Percentiles rank a stretch among this genome's conserved stretches.
Evolutionary conservation across 495 filamentous ascomycete species (phyloP).

Genomic region (Letharia columbiana): DNA sequence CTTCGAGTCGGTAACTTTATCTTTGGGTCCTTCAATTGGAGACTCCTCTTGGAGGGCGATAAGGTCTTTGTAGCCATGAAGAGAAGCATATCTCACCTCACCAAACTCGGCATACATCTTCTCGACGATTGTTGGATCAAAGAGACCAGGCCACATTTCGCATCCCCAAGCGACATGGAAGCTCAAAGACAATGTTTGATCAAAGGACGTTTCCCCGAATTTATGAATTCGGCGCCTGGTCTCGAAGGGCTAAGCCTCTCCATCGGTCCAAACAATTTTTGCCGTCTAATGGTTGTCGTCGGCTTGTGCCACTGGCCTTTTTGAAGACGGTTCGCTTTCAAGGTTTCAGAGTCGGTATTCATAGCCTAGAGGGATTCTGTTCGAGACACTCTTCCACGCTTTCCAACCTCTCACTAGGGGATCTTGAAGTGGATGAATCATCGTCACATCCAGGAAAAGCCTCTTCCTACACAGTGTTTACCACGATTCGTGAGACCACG

Average conservation of each 20-base stretch:
- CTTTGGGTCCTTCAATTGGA: neutral
- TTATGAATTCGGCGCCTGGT: neutral
- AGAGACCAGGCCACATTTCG: no score
- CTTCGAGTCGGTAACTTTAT: neutral
- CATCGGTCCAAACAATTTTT: neutral
- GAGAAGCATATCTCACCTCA: neutral
- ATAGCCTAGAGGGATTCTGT: neutral
- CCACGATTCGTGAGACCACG: neutral
- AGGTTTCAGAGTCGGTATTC: neutral
- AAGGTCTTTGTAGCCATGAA: neutral
- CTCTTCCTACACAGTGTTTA: neutral
- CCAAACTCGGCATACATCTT: neutral
- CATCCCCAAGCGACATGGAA: no score
- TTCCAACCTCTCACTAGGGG: neutral
- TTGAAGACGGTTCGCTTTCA: neutral
- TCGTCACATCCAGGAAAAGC: neutral
- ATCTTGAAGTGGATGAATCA: neutral
- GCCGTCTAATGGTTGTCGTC: neutral
- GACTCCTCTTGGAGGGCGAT: neutral
- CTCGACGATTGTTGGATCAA: neutral
- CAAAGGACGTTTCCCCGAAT: neutral
- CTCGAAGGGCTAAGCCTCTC: neutral
- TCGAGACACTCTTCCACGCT: neutral
- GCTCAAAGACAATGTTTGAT: no score
- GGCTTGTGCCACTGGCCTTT: neutral